A percentile compares a stretch with the other conserved stretches of the same genome.
These are phyloP conservation scores for Halophytophthora polymorphica DNA, from an alignment of 352 stramenopile species.

Conservation along the genomic window DNA sequence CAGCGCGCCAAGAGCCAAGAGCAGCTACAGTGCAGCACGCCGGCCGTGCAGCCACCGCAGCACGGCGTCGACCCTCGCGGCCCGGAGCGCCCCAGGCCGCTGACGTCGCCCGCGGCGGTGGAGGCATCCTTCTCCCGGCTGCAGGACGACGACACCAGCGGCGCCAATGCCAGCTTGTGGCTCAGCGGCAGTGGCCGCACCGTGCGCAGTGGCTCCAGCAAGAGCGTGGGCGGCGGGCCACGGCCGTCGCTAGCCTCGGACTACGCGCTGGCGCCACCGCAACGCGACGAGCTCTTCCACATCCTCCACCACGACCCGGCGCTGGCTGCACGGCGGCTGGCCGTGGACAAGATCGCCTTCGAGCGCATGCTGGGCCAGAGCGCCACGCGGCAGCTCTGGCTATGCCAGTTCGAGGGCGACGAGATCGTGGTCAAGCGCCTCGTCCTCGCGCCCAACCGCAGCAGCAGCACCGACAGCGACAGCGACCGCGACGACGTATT, in stretches of 20 bases:
- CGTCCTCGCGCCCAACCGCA: slow-evolving; percentile 1
- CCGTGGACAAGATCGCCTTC: slow-evolving; percentile 42
- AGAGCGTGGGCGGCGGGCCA: slow-evolving; percentile 7
- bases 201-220: slow-evolving; percentile 7
- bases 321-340: slow-evolving; percentile 24
- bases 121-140: slow-evolving; percentile 21
- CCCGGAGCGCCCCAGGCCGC: not conserved
- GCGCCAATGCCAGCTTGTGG: slow-evolving; percentile 17
- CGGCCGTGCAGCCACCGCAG: too few relatives aligned
- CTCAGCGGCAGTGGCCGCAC: slow-evolving; percentile 25
- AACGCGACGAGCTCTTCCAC: slow-evolving; percentile 24
- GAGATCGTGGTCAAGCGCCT: slow-evolving; percentile 39
- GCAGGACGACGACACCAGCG: slow-evolving; percentile 7
- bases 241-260: slow-evolving; percentile 5
- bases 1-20: too few relatives aligned
- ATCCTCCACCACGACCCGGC: slow-evolving; percentile 23
- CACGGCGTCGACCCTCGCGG: too few relatives aligned
- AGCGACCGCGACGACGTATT: slow-evolving; percentile 6
- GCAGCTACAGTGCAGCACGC: too few relatives aligned
- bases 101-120: slow-evolving; percentile 23
- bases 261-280: slow-evolving; percentile 16
- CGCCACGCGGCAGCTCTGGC: slow-evolving; percentile 18
- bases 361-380: slow-evolving; percentile 18
- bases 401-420: slow-evolving; percentile 38
- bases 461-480: not conserved